A percentile compares a stretch with the other conserved stretches of the same genome.
These are phyloP conservation scores for Diaporthe australafricana DNA, from an alignment of 2,329 filamentous ascomycete species.

Conservation along the genomic window DNA sequence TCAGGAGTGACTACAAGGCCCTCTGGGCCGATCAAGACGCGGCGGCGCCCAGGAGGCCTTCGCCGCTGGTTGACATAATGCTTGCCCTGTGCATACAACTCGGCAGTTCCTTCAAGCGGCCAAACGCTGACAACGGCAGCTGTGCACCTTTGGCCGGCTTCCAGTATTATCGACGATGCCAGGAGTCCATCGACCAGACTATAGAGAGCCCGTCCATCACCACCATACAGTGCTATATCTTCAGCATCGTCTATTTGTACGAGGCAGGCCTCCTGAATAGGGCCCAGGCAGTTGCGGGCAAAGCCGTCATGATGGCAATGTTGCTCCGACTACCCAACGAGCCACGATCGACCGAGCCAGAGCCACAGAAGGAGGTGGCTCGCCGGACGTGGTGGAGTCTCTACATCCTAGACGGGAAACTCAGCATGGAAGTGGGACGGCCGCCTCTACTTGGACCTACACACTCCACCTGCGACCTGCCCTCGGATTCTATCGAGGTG, in stretches of 20 bases:
- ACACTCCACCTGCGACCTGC: slow-evolving; percentile 33
- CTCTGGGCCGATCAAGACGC: slow-evolving; percentile 38
- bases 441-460: slow-evolving; percentile 34
- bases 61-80: slow-evolving; percentile 58
- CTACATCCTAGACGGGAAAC: slow-evolving; percentile 37
- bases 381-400: slow-evolving; percentile 40
- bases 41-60: slow-evolving; percentile 49
- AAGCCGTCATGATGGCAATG: slow-evolving; percentile 51
- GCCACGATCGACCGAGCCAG: slow-evolving; percentile 1
- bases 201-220: slow-evolving; percentile 52
- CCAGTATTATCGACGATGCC: slow-evolving; percentile 54
- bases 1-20: slow-evolving; percentile 54
- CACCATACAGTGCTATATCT: slow-evolving; percentile 54
- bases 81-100: slow-evolving; percentile 59
- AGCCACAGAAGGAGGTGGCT: slow-evolving; percentile 35
- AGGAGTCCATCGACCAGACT: slow-evolving; percentile 49
- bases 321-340: slow-evolving; percentile 46
- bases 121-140: not conserved
- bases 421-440: slow-evolving; percentile 38
- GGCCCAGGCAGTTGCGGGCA: slow-evolving; percentile 47
- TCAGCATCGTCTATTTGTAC: slow-evolving; percentile 52
- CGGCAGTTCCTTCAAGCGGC: slow-evolving; percentile 37
- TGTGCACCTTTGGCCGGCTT: slow-evolving; percentile 51
- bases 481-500: not conserved
- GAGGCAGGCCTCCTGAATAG: slow-evolving; percentile 53